phyloP scores from a whole-genome alignment of 2,329 filamentous ascomycete genomes.

The Xylaria arbuscula region DNA sequence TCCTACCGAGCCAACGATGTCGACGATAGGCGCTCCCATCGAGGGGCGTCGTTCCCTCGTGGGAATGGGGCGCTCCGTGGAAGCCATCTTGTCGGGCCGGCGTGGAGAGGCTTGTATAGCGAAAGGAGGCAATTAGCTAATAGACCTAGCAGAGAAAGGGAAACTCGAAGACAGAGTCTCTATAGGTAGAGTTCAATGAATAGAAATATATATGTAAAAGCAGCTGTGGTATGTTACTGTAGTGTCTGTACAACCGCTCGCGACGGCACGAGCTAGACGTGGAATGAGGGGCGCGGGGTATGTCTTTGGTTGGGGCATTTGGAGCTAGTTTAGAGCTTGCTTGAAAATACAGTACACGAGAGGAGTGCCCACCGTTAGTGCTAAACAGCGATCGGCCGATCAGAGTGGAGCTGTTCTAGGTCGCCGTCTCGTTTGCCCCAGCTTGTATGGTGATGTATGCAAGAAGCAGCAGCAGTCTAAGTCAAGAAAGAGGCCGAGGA shows the following conservation, averaged over 20 bases:
- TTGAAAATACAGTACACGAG: conserved; percentile 5
- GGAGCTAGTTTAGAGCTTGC: conserved; percentile 24
- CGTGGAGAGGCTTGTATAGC: not conserved
- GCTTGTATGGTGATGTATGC: not conserved
- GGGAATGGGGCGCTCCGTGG: conserved; percentile 55
- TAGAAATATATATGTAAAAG: not conserved
- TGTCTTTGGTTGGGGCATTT: conserved; percentile 25
- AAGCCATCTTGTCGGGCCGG: conserved; percentile 46
- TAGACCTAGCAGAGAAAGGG: not conserved
- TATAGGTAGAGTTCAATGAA: not conserved
- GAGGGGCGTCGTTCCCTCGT: conserved; percentile 83
- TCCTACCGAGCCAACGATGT: conserved; percentile 87
- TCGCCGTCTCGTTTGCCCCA: not conserved
- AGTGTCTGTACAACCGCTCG: conserved; percentile 3
- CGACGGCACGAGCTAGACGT: conserved; percentile 6
- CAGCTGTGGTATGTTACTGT: conserved; percentile 17
- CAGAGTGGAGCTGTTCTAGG: conserved; percentile 15
- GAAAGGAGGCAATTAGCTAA: conserved; percentile 21
- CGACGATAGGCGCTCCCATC: conserved; percentile 80
- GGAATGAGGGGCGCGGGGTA: conserved; percentile 38
- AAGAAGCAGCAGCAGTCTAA: not conserved
- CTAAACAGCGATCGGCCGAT: conserved; percentile 25
- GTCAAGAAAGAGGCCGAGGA: not conserved
- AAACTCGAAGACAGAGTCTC: not conserved
- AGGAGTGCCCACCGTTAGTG: conserved; percentile 23